phyloP scores from a whole-genome alignment of 768 basidiomycete species.

The Russula sp. region DNA sequence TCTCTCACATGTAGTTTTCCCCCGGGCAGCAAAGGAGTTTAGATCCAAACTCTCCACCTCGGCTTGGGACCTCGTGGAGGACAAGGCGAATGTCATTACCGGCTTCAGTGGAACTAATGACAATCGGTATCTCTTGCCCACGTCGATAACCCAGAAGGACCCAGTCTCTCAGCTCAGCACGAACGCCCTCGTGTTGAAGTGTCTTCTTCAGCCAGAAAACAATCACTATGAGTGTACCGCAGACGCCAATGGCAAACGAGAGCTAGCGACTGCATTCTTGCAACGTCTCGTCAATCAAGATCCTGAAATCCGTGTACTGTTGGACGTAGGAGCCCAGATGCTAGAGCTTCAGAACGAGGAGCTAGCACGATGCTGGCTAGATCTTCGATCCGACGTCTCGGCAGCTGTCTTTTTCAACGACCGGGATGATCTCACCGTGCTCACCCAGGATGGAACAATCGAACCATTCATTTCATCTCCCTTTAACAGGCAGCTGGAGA shows the following conservation, averaged over 20 bases:
- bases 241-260: slow-evolving; percentile 3
- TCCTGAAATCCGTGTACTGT: slow-evolving; percentile 39
- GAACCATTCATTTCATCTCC: slow-evolving; percentile 36
- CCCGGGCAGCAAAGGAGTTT: slow-evolving; percentile 45
- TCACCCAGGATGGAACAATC: slow-evolving; percentile 33
- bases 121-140: slow-evolving; percentile 32
- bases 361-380: slow-evolving; percentile 41
- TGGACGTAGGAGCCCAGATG: slow-evolving; percentile 57
- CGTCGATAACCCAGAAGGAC: slow-evolving; percentile 34
- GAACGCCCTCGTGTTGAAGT: slow-evolving; percentile 40
- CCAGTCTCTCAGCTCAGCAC: slow-evolving; percentile 36
- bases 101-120: slow-evolving; percentile 56
- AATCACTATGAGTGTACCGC: slow-evolving; percentile 27
- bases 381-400: slow-evolving; percentile 24
- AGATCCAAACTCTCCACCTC: slow-evolving; percentile 41
- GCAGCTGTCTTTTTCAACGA: slow-evolving; percentile 39
- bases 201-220: slow-evolving; percentile 39
- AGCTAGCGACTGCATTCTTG: slow-evolving; percentile 28
- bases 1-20: slow-evolving; percentile 42
- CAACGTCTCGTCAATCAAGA: slow-evolving; percentile 30
- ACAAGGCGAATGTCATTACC: slow-evolving; percentile 33
- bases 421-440: slow-evolving; percentile 32
- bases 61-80: slow-evolving; percentile 47
- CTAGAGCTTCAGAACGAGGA: slow-evolving; percentile 42
- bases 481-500: slow-evolving; percentile 32